These are phyloP conservation scores for Hymenoscyphus salicellus DNA, from an alignment of 2,329 filamentous ascomycete species.

Conservation along the genomic window DNA sequence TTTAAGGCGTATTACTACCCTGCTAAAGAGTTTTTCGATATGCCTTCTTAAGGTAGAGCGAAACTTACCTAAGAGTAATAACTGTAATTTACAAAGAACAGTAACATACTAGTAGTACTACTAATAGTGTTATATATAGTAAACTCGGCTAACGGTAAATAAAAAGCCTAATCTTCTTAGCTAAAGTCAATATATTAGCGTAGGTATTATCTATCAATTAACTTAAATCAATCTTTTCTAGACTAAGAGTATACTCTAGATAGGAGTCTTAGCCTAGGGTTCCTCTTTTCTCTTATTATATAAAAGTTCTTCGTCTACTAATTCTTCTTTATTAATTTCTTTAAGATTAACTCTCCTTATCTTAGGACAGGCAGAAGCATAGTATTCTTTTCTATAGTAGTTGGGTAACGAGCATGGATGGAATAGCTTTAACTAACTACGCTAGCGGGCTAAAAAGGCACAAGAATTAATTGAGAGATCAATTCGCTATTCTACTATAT, in stretches of 20 bases:
- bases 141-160: conserved; percentile 20
- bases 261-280: no score
- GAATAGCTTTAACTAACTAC: no score
- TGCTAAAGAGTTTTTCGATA: neutral
- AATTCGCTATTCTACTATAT: no score
- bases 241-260: no score
- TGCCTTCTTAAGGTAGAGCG: neutral
- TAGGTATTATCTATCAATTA: conserved; percentile 6
- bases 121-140: conserved; percentile 16
- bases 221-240: no score
- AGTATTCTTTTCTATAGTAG: neutral
- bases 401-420: neutral
- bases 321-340: neutral
- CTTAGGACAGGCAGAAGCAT: neutral
- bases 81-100: conserved; percentile 18
- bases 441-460: no score
- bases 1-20: neutral
- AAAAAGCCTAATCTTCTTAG: conserved; percentile 19
- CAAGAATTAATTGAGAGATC: no score
- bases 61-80: conserved; percentile 9
- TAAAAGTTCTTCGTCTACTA: neutral
- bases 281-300: neutral
- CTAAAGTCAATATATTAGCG: conserved; percentile 16
- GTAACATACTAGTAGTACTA: conserved; percentile 9
- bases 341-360: neutral